Evolutionary conservation across 345 rosid species (phyloP), one percentile per base, ranked within the genome.

Genomic region (Citrus reticulata): DNA sequence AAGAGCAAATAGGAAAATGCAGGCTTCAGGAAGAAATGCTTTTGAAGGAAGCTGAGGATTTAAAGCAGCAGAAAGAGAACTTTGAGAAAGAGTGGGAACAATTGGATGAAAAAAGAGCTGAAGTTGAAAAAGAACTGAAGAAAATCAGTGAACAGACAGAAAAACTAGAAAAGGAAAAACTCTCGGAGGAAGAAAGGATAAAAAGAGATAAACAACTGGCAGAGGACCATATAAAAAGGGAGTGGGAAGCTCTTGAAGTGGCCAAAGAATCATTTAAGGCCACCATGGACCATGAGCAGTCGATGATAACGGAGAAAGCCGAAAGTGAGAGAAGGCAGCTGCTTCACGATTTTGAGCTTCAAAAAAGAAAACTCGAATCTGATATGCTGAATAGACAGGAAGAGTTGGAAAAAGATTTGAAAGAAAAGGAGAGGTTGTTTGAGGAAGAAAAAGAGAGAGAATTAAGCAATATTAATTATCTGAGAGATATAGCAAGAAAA

Each of bases 71-170:
- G 74, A 96, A 88, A 80, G 94, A 91, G 79, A 87, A 83, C 77
- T 96, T 96, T 87, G 99, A 96, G 90, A 93, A 83, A 84, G 97
- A 96, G 78, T 94, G 99, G 99, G 98, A 90, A 65, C 93, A 89
- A 55, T 89, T 96, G 73, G 98, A 94, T 77, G 98, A 87, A 83
- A 94, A 89, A 84, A 91, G 89, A 84, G 78, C 83, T 74, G 80
- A 83, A 82, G 84, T 91, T 55, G 91, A 88, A 84, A 89, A 84
- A 68, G 90, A 89, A 78, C 60, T 84, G 79, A 90, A 80, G 85
- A 85, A 82, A 76, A 58, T 91, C n/a, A 62, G 74, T 75, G 91
- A 84, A 61, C 84, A 83, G 83, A 86, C 78, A 75, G 97, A 90
- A 32, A 91, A 90, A 39, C 82, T 92, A 77, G 95, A 93, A 81